Evolutionary conservation across 1,139 yeast species (phyloP).

Genomic region (Candida sanyaensis): DNA sequence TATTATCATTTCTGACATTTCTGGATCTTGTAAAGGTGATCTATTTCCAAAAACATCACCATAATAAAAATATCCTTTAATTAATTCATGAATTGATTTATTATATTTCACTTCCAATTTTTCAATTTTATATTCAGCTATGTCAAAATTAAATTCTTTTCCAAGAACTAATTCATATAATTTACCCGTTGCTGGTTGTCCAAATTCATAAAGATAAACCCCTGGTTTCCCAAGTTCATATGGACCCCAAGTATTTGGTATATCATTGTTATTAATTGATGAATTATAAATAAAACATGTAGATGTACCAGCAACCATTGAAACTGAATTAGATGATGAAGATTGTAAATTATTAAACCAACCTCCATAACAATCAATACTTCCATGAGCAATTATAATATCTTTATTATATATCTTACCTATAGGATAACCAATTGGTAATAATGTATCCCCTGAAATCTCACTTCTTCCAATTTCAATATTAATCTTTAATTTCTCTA

Average conservation of each 20-base stretch:
- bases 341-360: conserved; percentile 39
- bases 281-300: conserved; percentile 47
- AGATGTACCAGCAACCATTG: conserved; percentile 64
- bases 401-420: conserved; percentile 6
- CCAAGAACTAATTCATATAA: conserved; percentile 49
- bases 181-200: conserved; percentile 60
- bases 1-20: conserved; percentile 48
- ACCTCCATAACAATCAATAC: conserved; percentile 61
- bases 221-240: conserved; percentile 30
- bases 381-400: conserved; percentile 41
- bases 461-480: conserved; percentile 22
- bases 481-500: conserved; percentile 19
- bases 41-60: conserved; percentile 61
- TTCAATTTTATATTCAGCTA: conserved; percentile 33
- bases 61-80: conserved; percentile 43
- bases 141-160: conserved; percentile 30
- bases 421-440: conserved; percentile 8
- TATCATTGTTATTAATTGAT: conserved; percentile 11
- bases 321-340: conserved; percentile 24
- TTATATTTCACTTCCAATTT: conserved; percentile 18
- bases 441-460: conserved; percentile 9
- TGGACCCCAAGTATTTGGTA: conserved; percentile 62
- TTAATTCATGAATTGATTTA: conserved; percentile 29
- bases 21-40: conserved; percentile 53
- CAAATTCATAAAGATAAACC: conserved; percentile 47